Base-by-base conservation (phyloP, 768 basidiomycete genomes). In the Holtermanniella nyarrowii region DNA sequence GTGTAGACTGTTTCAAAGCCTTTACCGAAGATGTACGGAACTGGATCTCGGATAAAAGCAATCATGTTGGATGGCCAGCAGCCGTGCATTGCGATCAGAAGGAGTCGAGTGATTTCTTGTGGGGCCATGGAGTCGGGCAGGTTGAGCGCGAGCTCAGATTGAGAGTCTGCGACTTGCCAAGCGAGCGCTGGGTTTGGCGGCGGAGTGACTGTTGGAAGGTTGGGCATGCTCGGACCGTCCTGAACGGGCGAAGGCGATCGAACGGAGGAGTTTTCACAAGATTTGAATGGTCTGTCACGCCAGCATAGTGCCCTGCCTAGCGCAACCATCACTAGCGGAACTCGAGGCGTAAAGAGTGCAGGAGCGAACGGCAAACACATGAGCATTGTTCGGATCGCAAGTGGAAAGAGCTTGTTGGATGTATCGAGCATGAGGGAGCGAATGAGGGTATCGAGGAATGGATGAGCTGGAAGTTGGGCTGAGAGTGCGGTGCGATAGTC, bases 21-120 rank as follows among this genome's bases (percentile, higher is more conserved):
- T 58, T 73, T 77, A 22, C 78, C 76, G 5, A 66, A 70, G 16
- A 95, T 72, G 59, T 88, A 89, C 31, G 72, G 68, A 7, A 77
- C 75, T 1, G 90, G 86, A 46, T 77, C 74, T 47, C 82, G 80
- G 48, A 90, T 71, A 69, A 95, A 95, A 49, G 78, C 79, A 52
- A 93, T 74, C 40, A 86, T 76, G 73, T 91, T 95, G 72, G 83
- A 85, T 1, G 90, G 90, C 74, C 87, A 95, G 44, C 90, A 79
- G 61, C 88, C 90, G 72, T 91, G 93, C 55, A 95, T 45, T 24
- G 60, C 56, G 26, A 65, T 56, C 16, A 65, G 52, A 40, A 51
- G 59, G 3, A 62, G 42, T 25, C 57, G 52, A 18, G 55, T 58
- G 46, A 60, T 54, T 5, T 39, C n/a, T 43, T 50, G 31, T 13